Percentiles rank a stretch among this genome's conserved stretches.
These are phyloP conservation scores for Calonectria naviculata DNA, from an alignment of 2,329 filamentous ascomycete species.

Conservation along the genomic window DNA sequence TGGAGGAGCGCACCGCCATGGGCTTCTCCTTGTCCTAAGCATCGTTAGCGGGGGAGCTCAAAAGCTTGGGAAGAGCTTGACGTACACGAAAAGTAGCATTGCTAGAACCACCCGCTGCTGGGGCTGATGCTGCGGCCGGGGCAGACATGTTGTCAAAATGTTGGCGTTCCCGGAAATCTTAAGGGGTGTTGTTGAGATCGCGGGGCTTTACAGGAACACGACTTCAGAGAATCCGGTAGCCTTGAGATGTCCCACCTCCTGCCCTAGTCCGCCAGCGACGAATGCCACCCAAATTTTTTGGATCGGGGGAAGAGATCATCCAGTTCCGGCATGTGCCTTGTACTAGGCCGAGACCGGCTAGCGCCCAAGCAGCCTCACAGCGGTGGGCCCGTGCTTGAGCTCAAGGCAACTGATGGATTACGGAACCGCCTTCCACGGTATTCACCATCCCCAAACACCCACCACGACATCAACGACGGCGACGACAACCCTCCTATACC, in stretches of 20 bases:
- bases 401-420: constrained; percentile 55
- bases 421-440: constrained; percentile 50
- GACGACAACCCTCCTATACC: constrained; percentile 18
- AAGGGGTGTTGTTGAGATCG: constrained; percentile 40
- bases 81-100: constrained; percentile 70
- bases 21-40: constrained; percentile 94
- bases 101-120: constrained; percentile 50
- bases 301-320: constrained; percentile 53
- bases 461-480: constrained; percentile 28
- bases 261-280: constrained; percentile 50
- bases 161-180: constrained; percentile 36
- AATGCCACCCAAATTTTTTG: constrained; percentile 52
- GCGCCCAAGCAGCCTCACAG: constrained; percentile 33
- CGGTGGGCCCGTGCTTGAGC: constrained; percentile 47
- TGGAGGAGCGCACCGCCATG: constrained; percentile 92
- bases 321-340: constrained; percentile 46
- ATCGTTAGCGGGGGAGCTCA: constrained; percentile 51
- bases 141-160: constrained; percentile 56
- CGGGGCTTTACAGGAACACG: constrained; percentile 46
- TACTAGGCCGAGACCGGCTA: constrained; percentile 39
- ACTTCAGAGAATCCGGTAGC: constrained; percentile 44
- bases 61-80: constrained; percentile 45
- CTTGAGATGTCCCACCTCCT: constrained; percentile 53
- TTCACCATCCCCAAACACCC: constrained; percentile 45
- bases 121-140: constrained; percentile 46